phyloP scores from a whole-genome alignment of 345 rosid genomes.

The Orychophragmus violaceus region DNA sequence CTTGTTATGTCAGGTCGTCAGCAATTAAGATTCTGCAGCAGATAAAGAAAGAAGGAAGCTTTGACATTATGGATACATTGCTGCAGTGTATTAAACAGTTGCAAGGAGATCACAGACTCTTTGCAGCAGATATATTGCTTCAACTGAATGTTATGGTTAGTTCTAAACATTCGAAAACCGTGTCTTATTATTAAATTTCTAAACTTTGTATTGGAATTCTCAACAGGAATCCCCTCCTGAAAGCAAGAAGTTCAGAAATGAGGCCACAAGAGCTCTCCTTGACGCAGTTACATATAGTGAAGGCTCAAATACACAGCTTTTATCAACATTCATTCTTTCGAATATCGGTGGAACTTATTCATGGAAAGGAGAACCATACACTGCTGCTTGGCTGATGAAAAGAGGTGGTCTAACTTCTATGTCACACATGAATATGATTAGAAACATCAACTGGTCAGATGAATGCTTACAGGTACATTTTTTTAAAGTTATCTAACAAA shows the following conservation, averaged over 20 bases:
- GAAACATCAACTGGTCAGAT: constrained; percentile 71
- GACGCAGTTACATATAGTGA: constrained; percentile 43
- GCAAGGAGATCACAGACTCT: constrained; percentile 47
- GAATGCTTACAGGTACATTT: constrained; percentile 55
- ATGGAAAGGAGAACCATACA: constrained; percentile 85
- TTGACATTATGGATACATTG: constrained; percentile 37
- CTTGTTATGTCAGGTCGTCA: constrained; percentile 52
- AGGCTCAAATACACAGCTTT: constrained; percentile 38
- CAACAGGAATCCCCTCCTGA: constrained; percentile 56
- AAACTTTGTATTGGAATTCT: not conserved
- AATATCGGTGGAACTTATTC: constrained; percentile 87
- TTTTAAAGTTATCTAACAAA: not conserved
- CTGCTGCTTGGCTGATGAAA: constrained; percentile 77
- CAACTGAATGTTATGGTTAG: constrained; percentile 64
- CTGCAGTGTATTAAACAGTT: constrained; percentile 43
- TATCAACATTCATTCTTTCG: constrained; percentile 60
- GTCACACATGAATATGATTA: constrained; percentile 64
- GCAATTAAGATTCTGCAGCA: constrained; percentile 54
- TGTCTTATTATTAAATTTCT: not conserved
- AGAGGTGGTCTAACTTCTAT: constrained; percentile 69
- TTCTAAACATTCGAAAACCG: not conserved
- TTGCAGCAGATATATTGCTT: constrained; percentile 71
- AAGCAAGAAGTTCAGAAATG: constrained; percentile 41
- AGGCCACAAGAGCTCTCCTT: constrained; percentile 52
- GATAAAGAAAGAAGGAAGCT: constrained; percentile 52